These are phyloP conservation scores for Vanrija pseudolonga DNA, from an alignment of 1,284 basidiomycete genomes.

Conservation along the genomic window DNA sequence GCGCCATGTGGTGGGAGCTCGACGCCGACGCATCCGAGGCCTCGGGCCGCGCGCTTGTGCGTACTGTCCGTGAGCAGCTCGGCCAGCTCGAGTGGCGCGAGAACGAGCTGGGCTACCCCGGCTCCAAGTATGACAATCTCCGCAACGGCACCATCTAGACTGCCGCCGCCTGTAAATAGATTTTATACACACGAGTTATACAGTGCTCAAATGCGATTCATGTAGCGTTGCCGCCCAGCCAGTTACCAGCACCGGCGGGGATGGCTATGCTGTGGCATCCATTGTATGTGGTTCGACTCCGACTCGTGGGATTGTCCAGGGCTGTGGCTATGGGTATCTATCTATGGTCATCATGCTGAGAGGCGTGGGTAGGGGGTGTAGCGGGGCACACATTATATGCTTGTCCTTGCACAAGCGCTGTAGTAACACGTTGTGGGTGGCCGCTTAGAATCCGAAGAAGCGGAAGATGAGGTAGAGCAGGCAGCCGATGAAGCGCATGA, in stretches of 20 bases:
- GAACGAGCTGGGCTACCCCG: conserved; percentile 41
- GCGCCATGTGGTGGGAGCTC: conserved; percentile 74
- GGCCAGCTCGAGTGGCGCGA: conserved; percentile 33
- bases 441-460: conserved; percentile 38
- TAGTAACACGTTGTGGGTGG: conserved; percentile 14
- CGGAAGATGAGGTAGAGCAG: conserved; percentile 71
- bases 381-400: not conserved
- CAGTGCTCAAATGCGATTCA: no score
- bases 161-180: not conserved
- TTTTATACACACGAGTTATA: not conserved
- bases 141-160: conserved; percentile 15
- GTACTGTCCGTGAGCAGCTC: conserved; percentile 28
- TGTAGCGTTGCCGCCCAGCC: no score
- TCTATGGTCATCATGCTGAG: not conserved
- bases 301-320: no score
- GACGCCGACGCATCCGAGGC: conserved; percentile 37
- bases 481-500: conserved; percentile 72
- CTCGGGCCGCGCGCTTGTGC: conserved; percentile 30
- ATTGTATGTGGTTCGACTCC: no score
- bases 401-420: conserved; percentile 41
- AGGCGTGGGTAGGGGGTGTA: not conserved
- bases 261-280: no score
- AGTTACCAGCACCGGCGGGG: no score
- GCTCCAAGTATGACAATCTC: conserved; percentile 29
- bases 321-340: no score